These are phyloP conservation scores for Diaporthe eres DNA, from an alignment of 2,329 filamentous ascomycete species.

Conservation along the genomic window DNA sequence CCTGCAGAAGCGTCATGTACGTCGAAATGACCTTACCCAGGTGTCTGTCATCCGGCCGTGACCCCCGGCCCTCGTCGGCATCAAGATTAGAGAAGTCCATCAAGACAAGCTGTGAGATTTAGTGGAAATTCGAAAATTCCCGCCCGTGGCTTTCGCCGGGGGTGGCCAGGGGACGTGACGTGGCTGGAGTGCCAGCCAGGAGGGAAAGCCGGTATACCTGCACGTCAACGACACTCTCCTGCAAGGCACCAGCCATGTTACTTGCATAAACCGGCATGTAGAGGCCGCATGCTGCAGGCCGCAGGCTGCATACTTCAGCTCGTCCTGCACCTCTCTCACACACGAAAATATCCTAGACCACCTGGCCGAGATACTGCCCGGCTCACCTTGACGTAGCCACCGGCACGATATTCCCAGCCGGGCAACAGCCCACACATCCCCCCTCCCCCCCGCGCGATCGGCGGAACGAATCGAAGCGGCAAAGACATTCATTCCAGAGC, in stretches of 20 bases:
- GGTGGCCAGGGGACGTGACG: too few relatives aligned
- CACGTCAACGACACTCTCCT: constrained; percentile 29
- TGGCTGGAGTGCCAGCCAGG: constrained; percentile 14
- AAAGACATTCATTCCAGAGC: constrained; percentile 32
- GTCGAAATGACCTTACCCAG: constrained; percentile 28
- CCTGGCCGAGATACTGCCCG: neutral
- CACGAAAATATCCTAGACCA: neutral
- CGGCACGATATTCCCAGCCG: neutral
- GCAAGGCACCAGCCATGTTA: constrained; percentile 22
- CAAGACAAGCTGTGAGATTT: neutral
- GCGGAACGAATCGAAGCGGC: neutral
- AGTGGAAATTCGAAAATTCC: constrained; percentile 20
- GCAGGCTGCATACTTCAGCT: constrained; percentile 16
- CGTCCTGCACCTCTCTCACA: neutral
- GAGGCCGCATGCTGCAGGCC: neutral
- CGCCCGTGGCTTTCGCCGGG: neutral
- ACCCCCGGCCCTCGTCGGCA: constrained; percentile 14
- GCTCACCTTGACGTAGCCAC: constrained; percentile 2
- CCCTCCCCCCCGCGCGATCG: neutral
- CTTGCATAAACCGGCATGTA: constrained; percentile 15
- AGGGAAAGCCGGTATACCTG: neutral
- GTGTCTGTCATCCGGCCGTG: neutral
- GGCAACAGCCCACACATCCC: neutral
- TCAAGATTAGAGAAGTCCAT: neutral
- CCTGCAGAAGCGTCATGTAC: constrained; percentile 31